phyloP scores from a whole-genome alignment of 208 protist species.

The Acanthamoeba lenticulata region DNA sequence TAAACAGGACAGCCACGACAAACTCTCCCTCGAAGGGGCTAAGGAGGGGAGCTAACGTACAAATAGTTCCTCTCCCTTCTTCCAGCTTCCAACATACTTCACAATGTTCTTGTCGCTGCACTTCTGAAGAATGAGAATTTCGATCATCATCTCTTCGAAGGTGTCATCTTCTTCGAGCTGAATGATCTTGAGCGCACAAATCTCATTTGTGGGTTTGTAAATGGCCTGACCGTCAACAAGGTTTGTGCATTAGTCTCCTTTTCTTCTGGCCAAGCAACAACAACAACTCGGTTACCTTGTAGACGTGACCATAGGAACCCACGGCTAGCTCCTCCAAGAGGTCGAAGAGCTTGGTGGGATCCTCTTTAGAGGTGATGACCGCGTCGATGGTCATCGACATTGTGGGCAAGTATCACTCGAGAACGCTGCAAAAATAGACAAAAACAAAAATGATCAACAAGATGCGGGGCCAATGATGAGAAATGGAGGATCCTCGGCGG shows the following conservation, averaged over 20 bases:
- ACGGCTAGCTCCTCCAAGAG: slow-evolving; percentile 59
- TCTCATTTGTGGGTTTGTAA: slow-evolving; percentile 53
- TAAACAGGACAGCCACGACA: background rate
- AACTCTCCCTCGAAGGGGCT: background rate
- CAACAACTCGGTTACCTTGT: background rate
- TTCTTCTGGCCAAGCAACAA: background rate
- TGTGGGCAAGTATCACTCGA: background rate
- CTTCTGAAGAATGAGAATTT: slow-evolving; percentile 55
- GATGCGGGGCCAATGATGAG: no score
- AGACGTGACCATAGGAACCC: slow-evolving; percentile 66
- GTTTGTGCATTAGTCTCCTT: no score
- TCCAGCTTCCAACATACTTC: slow-evolving; percentile 67
- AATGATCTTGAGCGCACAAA: slow-evolving; percentile 56
- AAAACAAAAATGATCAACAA: no score
- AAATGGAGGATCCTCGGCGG: no score
- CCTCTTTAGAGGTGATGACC: slow-evolving; percentile 63
- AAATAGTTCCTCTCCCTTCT: slow-evolving; percentile 62
- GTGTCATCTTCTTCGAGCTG: slow-evolving; percentile 53
- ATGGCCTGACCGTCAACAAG: background rate
- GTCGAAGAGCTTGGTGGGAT: slow-evolving; percentile 61
- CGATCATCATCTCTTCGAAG: slow-evolving; percentile 66
- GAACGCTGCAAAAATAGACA: background rate
- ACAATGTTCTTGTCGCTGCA: slow-evolving; percentile 57
- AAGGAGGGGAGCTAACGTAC: background rate
- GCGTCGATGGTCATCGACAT: slow-evolving; percentile 20